Conservation (phyloP, 192 early-diverging fungal species). For the Funneliformis mosseae region DNA sequence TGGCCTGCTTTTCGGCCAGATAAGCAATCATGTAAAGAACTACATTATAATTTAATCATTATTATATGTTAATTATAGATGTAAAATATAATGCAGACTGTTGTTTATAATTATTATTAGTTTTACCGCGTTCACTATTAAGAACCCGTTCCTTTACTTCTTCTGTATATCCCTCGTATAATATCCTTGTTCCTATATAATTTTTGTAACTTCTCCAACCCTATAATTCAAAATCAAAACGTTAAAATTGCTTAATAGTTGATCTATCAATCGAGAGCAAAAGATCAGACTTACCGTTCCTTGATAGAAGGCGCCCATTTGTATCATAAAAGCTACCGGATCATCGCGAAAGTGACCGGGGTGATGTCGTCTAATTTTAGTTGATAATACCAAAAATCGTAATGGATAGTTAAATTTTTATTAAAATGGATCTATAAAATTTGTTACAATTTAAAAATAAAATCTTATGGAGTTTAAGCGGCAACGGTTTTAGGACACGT, state of each 20-base stretch:
- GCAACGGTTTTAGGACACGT: not conserved
- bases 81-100: not conserved
- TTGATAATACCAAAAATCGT: conserved; percentile 5
- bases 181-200: conserved; percentile 70
- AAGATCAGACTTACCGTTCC: conserved; percentile 53
- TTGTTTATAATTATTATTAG: not conserved
- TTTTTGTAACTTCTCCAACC: conserved; percentile 80
- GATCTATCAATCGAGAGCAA: not conserved
- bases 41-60: not conserved
- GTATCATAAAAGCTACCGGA: conserved; percentile 71
- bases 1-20: conserved; percentile 44
- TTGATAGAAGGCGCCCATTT: conserved; percentile 56
- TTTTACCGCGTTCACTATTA: conserved; percentile 56
- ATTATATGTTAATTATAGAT: not conserved
- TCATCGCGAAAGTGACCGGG: conserved; percentile 63
- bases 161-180: conserved; percentile 68
- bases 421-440: not conserved
- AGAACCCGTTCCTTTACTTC: conserved; percentile 65
- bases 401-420: not conserved
- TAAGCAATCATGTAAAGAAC: conserved; percentile 38
- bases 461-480: not conserved
- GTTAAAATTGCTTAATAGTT: not conserved
- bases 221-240: conserved; percentile 41
- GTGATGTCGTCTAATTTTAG: conserved; percentile 43
- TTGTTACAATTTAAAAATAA: not conserved